These are phyloP conservation scores for Pseudogymnoascus sp. DNA, from an alignment of 2,329 filamentous ascomycete species.

Conservation along the genomic window DNA sequence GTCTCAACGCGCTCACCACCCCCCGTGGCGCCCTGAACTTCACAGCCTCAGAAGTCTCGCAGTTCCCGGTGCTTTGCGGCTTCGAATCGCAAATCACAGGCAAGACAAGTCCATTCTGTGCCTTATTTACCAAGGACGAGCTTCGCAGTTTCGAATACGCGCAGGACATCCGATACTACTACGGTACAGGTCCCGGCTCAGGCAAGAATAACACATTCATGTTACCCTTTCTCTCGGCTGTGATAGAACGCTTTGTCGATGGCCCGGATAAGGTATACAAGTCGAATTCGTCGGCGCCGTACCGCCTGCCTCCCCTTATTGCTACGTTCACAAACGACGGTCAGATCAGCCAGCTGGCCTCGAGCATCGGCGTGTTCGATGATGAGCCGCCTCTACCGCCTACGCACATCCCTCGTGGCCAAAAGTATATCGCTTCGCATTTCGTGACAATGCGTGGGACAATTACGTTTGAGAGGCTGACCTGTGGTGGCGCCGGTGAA, in stretches of 20 bases:
- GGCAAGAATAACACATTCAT: conserved; percentile 50
- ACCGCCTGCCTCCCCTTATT: conserved; percentile 48
- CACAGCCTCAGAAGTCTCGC: conserved; percentile 44
- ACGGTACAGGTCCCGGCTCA: conserved; percentile 52
- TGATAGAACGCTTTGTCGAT: conserved; percentile 45
- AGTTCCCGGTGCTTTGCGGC: conserved; percentile 63
- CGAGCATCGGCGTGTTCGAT: conserved; percentile 55
- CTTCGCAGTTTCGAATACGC: conserved; percentile 58
- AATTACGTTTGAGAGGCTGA: conserved; percentile 56
- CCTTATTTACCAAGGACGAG: conserved; percentile 54
- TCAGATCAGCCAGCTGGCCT: conserved; percentile 55
- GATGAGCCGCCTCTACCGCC: conserved; percentile 42
- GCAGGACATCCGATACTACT: conserved; percentile 63
- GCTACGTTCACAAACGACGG: conserved; percentile 60
- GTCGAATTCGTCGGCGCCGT: conserved; percentile 37
- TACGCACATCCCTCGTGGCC: conserved; percentile 38
- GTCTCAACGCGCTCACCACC: conserved; percentile 46
- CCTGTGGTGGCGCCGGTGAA: conserved; percentile 36
- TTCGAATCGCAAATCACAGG: conserved; percentile 64
- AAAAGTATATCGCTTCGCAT: conserved; percentile 48
- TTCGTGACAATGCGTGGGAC: conserved; percentile 59
- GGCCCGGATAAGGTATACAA: conserved; percentile 45
- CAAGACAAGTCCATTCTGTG: conserved; percentile 53
- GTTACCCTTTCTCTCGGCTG: conserved; percentile 50
- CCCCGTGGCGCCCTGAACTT: conserved; percentile 45